phyloP scores from a whole-genome alignment of 2,329 filamentous ascomycete genomes.

The Sordariomycetes sp. region DNA sequence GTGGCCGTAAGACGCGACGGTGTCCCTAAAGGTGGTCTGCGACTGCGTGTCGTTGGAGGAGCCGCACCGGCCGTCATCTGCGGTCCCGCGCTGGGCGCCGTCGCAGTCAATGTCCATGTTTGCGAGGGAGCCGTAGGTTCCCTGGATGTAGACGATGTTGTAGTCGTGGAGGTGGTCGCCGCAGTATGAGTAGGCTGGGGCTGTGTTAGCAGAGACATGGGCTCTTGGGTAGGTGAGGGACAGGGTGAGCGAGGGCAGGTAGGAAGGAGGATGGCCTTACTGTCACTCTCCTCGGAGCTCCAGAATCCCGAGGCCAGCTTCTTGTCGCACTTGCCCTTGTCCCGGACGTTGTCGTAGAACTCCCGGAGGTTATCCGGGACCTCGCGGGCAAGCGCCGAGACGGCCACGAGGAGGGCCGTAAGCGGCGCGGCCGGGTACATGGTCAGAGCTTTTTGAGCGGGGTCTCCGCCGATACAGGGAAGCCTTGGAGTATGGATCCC shows the following conservation, averaged over 20 bases:
- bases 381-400: neutral
- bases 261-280: neutral
- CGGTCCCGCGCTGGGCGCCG: conserved; percentile 26
- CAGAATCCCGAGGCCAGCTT: conserved; percentile 1
- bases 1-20: conserved; percentile 20
- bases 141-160: conserved; percentile 34
- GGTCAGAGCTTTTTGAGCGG: neutral
- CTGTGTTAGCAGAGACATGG: no score
- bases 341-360: conserved; percentile 1
- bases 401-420: neutral
- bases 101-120: conserved; percentile 50
- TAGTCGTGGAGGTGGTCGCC: conserved; percentile 25
- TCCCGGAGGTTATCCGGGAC: neutral
- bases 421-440: neutral
- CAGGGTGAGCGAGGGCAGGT: neutral
- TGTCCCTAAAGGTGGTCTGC: conserved; percentile 31
- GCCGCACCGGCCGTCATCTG: conserved; percentile 29
- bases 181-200: conserved; percentile 26
- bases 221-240: neutral
- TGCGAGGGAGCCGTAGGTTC: conserved; percentile 23
- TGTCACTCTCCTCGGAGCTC: neutral
- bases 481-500: no score
- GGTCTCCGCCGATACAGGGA: neutral
- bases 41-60: conserved; percentile 28
- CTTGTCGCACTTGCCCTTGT: neutral